A percentile compares a stretch with the other conserved stretches of the same genome.
Conservation (phyloP, 164 flowering plant genomes). For the Malania oleifera region DNA sequence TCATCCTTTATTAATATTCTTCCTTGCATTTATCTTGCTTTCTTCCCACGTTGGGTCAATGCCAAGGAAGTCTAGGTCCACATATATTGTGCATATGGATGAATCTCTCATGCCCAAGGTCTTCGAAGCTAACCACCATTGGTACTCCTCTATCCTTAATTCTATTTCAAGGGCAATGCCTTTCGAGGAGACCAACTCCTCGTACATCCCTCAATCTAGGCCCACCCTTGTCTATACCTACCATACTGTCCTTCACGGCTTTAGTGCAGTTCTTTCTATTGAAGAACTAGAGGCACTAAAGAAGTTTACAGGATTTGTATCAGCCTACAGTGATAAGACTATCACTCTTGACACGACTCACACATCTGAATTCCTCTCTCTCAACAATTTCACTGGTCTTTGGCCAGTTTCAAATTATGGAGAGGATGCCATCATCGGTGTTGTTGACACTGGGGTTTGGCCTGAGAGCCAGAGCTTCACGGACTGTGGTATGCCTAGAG, state of each 20-base stretch:
- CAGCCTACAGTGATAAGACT: conserved; percentile 26
- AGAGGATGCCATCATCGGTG: conserved; percentile 51
- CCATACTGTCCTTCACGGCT: conserved; percentile 42
- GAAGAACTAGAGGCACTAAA: conserved; percentile 24
- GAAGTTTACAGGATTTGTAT: conserved; percentile 30
- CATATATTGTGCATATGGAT: conserved; percentile 60
- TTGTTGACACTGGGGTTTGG: conserved; percentile 68
- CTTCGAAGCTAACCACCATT: conserved; percentile 29
- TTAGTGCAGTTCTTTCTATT: conserved; percentile 31
- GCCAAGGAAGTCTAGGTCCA: no score
- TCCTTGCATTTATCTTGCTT: no score
- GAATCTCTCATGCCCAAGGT: conserved; percentile 42
- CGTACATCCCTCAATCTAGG: no score
- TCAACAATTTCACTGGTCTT: conserved; percentile 29
- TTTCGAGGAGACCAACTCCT: no score
- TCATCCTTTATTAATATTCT: no score
- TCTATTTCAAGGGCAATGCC: conserved; percentile 22
- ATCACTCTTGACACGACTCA: conserved; percentile 49
- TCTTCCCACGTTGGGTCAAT: no score
- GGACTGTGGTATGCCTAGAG: conserved; percentile 43
- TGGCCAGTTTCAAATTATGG: conserved; percentile 58
- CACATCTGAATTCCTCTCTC: conserved; percentile 38
- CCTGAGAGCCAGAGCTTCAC: conserved; percentile 60
- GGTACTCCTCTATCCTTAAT: conserved; percentile 36
- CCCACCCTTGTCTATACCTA: conserved; percentile 32